phyloP scores from a whole-genome alignment of 371 early-diverging fungal genomes.

The Rhizomucor miehei region DNA sequence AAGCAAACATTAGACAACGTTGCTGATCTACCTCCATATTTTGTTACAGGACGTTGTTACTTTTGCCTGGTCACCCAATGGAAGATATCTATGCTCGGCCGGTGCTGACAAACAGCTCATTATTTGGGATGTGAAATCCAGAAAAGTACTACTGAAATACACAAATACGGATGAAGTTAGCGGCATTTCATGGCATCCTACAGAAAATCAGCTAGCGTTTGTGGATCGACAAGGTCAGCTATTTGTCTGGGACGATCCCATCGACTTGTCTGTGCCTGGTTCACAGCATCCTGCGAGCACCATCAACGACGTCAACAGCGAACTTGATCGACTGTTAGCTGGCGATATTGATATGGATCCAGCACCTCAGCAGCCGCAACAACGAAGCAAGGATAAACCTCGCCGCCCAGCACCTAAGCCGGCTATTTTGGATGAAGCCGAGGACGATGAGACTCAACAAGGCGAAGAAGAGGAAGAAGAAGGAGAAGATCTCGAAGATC shows the following conservation, averaged over 20 bases:
- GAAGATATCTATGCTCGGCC: constrained; percentile 48
- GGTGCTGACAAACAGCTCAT: constrained; percentile 37
- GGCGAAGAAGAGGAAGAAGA: constrained; percentile 10
- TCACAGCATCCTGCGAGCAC: constrained; percentile 6
- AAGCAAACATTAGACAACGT: background rate
- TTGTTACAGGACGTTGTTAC: constrained; percentile 24
- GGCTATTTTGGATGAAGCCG: background rate
- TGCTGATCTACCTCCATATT: background rate
- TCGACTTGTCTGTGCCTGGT: background rate
- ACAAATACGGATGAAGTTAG: constrained; percentile 23
- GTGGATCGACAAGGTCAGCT: constrained; percentile 23
- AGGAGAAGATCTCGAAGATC: constrained; percentile 7
- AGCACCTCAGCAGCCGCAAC: too few species aligned
- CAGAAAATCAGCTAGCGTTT: constrained; percentile 41
- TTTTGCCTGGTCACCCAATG: constrained; percentile 63
- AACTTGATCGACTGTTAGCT: constrained; percentile 9
- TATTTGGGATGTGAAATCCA: constrained; percentile 50
- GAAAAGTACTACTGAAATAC: constrained; percentile 18
- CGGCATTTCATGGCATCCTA: constrained; percentile 56
- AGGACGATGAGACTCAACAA: constrained; percentile 8
- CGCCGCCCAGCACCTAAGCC: too few species aligned
- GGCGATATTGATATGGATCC: too few species aligned
- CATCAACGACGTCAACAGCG: constrained; percentile 2
- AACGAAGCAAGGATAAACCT: too few species aligned
- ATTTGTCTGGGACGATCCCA: constrained; percentile 14